Percentiles rank a stretch among this genome's conserved stretches.
Conservation (phyloP, 163 green algal species). For the Scenedesmus sp. region DNA sequence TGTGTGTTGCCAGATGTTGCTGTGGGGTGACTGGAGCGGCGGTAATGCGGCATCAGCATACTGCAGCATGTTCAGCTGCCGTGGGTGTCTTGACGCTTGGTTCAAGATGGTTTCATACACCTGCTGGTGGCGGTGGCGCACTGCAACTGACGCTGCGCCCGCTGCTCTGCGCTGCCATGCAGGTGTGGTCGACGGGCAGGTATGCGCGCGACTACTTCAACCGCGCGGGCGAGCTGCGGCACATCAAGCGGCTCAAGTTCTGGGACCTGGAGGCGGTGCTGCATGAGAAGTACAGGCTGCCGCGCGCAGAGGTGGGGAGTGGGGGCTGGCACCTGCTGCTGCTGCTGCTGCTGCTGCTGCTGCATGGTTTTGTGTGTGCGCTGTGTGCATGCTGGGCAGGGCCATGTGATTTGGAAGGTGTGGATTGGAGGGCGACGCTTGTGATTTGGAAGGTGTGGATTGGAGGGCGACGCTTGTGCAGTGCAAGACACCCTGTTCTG, state of each 20-base stretch:
- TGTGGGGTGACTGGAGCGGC: background rate
- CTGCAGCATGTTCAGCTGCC: background rate
- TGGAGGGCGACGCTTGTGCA: background rate
- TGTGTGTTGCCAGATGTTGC: background rate
- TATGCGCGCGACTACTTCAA: slow-evolving; percentile 95
- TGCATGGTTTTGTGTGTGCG: background rate
- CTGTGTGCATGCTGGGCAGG: background rate
- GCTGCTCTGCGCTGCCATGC: slow-evolving; percentile 2
- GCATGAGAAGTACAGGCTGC: slow-evolving; percentile 95
- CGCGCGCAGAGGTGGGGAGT: slow-evolving; percentile 79
- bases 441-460: background rate
- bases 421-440: background rate
- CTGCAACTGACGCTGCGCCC: background rate
- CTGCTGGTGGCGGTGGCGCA: background rate
- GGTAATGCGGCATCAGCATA: background rate
- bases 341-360: background rate
- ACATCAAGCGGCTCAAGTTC: slow-evolving; percentile 96
- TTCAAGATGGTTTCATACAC: background rate
- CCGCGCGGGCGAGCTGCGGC: slow-evolving; percentile 91
- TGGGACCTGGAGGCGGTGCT: slow-evolving; percentile 96
- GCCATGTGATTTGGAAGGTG: background rate
- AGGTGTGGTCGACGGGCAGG: slow-evolving; percentile 72
- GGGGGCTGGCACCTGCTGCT: background rate
- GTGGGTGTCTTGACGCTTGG: background rate
- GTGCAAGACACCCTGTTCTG: background rate